A percentile compares a stretch with the other conserved stretches of the same genome.
Conservation (phyloP, 108 stramenopile species). For the Stephanodiscus minutulus region DNA sequence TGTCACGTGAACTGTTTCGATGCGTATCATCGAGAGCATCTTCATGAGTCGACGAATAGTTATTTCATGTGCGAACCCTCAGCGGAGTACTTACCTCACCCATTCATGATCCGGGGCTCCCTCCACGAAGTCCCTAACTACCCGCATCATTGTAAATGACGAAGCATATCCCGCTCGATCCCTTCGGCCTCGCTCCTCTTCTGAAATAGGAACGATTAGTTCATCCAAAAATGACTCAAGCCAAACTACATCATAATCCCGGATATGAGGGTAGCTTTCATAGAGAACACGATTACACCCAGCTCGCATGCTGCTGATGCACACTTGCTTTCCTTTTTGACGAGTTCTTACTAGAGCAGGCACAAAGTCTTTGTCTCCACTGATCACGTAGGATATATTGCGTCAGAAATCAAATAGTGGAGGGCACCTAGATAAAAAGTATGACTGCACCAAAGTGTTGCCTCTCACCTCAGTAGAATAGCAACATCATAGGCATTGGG, state of each 20-base stretch:
- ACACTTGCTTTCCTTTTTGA: conserved; percentile 81
- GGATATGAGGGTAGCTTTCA: conserved; percentile 64
- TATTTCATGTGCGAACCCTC: background rate
- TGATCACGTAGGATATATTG: background rate
- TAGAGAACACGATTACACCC: conserved; percentile 68
- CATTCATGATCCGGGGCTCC: conserved; percentile 42
- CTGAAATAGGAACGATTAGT: conserved; percentile 53
- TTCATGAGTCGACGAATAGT: background rate
- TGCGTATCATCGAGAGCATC: background rate
- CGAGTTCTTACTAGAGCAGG: conserved; percentile 84
- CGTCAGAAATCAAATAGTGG: background rate
- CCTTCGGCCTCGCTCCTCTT: conserved; percentile 29
- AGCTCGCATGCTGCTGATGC: conserved; percentile 62
- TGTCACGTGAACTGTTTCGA: conserved; percentile 53
- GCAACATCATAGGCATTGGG: conserved; percentile 88
- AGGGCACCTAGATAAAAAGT: background rate
- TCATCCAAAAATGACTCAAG: conserved; percentile 74
- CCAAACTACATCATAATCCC: conserved; percentile 79
- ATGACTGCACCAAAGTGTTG: no score
- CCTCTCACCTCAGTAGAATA: conserved; percentile 59
- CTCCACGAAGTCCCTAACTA: conserved; percentile 70
- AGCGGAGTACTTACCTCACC: conserved; percentile 33
- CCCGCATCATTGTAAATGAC: conserved; percentile 58
- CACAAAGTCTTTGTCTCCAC: conserved; percentile 87
- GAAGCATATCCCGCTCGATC: conserved; percentile 50